Evolutionary conservation across 805 yeast genomes (phyloP).

Genomic region (Komagataella pseudopastoris): DNA sequence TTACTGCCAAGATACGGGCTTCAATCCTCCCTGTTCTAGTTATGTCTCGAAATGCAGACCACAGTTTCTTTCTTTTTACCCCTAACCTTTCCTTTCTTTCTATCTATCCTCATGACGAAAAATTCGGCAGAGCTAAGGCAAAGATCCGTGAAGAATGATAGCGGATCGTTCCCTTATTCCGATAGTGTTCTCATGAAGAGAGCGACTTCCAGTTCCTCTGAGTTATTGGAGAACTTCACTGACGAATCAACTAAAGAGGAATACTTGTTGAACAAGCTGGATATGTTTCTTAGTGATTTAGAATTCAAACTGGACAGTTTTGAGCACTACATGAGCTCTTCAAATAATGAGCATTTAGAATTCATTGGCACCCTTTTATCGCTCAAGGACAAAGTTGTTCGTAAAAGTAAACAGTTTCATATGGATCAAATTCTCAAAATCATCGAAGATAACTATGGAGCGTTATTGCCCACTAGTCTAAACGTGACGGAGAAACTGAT

Average conservation of each 20-base stretch:
- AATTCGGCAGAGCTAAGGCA: background rate
- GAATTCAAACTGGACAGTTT: slow-evolving; percentile 10
- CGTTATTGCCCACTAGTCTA: slow-evolving; percentile 4
- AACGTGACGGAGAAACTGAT: slow-evolving; percentile 17
- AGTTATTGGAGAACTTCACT: background rate
- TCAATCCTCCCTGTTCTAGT: background rate
- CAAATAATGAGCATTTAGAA: slow-evolving; percentile 1
- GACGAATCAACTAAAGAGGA: slow-evolving; percentile 10
- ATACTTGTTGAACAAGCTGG: slow-evolving; percentile 13
- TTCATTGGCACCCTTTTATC: background rate
- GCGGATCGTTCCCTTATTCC: background rate
- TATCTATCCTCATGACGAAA: background rate
- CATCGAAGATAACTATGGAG: slow-evolving; percentile 16
- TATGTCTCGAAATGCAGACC: background rate
- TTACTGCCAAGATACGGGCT: background rate
- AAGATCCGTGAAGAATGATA: background rate
- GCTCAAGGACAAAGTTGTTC: slow-evolving; percentile 10
- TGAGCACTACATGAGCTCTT: slow-evolving; percentile 12
- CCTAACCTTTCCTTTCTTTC: background rate
- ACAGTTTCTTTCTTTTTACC: background rate
- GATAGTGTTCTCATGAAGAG: background rate
- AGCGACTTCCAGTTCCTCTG: background rate
- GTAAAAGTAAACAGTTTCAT: slow-evolving; percentile 4
- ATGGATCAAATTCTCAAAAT: slow-evolving; percentile 6
- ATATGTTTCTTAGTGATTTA: slow-evolving; percentile 2